phyloP scores from a whole-genome alignment of 352 stramenopile genomes.

The Phytophthora multivora region DNA sequence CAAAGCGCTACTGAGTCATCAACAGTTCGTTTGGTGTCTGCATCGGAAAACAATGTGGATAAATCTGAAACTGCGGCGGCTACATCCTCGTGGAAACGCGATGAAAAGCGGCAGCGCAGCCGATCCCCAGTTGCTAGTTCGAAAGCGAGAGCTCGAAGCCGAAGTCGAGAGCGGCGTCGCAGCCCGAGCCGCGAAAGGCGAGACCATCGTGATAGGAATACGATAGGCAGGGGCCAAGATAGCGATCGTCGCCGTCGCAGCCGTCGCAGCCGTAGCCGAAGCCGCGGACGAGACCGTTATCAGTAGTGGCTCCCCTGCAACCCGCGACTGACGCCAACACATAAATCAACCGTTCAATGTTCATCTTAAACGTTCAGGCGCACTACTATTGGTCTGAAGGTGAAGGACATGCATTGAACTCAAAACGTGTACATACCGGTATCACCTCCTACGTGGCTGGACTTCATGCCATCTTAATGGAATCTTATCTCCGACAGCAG shows the following conservation, averaged over 20 bases:
- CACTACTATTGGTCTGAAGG: slow-evolving; percentile 16
- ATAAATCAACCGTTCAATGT: slow-evolving; percentile 22
- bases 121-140: slow-evolving; percentile 19
- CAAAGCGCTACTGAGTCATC: slow-evolving; percentile 21
- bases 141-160: slow-evolving; percentile 18
- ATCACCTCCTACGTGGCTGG: slow-evolving; percentile 15
- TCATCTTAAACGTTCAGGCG: slow-evolving; percentile 13
- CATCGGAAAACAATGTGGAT: slow-evolving; percentile 10
- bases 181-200: slow-evolving; percentile 26
- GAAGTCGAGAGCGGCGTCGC: slow-evolving; percentile 32
- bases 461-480: slow-evolving; percentile 17
- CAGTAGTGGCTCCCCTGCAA: neutral
- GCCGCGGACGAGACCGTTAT: slow-evolving; percentile 31
- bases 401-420: slow-evolving; percentile 29
- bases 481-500: slow-evolving; percentile 6
- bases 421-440: slow-evolving; percentile 20
- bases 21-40: neutral
- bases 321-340: neutral
- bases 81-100: neutral
- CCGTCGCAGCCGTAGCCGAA: slow-evolving; percentile 42
- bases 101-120: slow-evolving; percentile 27
- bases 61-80: neutral
- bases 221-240: slow-evolving; percentile 22
- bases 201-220: slow-evolving; percentile 32
- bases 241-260: slow-evolving; percentile 39